A percentile compares a stretch with the other conserved stretches of the same genome.
Evolutionary conservation across 176 grass and related monocot species (phyloP).

Genomic region (Rhynchospora breviuscula): DNA sequence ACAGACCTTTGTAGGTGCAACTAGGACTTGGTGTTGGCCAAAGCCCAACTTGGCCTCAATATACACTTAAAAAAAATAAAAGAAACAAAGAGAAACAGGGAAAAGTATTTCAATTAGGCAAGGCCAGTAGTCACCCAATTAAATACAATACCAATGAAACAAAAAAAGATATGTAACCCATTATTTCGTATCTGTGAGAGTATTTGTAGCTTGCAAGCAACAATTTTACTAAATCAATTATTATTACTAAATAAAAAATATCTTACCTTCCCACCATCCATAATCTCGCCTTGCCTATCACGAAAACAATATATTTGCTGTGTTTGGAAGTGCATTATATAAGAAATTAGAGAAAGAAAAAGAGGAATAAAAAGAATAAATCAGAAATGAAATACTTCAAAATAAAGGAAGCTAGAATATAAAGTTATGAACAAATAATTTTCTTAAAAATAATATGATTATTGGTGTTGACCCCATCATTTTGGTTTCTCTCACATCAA

Average conservation of each 20-base stretch:
- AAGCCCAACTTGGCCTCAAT: not conserved
- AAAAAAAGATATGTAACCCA: not conserved
- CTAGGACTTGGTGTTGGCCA: not conserved
- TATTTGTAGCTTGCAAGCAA: not conserved
- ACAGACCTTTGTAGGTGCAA: not conserved
- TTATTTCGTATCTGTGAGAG: not conserved
- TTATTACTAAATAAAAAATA: not conserved
- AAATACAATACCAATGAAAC: not conserved
- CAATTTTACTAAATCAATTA: not conserved
- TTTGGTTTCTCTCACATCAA: constrained; percentile 89
- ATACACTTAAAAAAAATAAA: not conserved
- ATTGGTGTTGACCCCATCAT: constrained; percentile 84
- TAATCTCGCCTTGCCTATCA: constrained; percentile 67
- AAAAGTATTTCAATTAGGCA: not conserved
- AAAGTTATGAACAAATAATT: not conserved
- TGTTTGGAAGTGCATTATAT: constrained; percentile 64
- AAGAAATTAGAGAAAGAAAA: constrained; percentile 33
- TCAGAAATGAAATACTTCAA: constrained; percentile 16
- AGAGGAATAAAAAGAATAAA: constrained; percentile 19
- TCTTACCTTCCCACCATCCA: constrained; percentile 78
- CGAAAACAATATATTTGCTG: constrained; percentile 94
- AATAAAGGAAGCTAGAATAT: not conserved
- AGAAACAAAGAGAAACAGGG: not conserved
- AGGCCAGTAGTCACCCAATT: not conserved
- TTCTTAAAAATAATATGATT: constrained; percentile 60